A percentile compares a stretch with the other conserved stretches of the same genome.
phyloP scores from a whole-genome alignment of 2,329 filamentous ascomycete genomes.

The Cladophialophora immunda region DNA sequence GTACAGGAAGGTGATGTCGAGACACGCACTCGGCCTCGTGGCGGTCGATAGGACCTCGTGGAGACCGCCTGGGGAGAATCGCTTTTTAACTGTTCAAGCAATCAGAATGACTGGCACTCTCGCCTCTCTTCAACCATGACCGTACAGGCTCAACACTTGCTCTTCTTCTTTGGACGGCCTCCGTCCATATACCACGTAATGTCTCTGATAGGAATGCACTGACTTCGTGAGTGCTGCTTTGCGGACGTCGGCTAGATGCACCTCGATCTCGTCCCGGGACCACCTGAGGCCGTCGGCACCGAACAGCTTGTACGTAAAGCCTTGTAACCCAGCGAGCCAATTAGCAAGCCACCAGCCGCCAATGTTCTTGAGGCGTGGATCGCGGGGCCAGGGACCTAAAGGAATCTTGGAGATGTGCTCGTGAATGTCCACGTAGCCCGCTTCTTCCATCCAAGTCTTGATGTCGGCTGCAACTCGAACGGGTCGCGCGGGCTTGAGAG shows the following conservation, averaged over 20 bases:
- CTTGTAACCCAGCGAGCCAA: constrained; percentile 53
- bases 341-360: constrained; percentile 61
- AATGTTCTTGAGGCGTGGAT: constrained; percentile 56
- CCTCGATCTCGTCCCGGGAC: constrained; percentile 57
- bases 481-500: constrained; percentile 53
- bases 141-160: constrained; percentile 19
- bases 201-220: constrained; percentile 53
- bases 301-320: constrained; percentile 56
- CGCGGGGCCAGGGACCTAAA: constrained; percentile 60
- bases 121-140: constrained; percentile 18
- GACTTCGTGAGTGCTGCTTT: constrained; percentile 51
- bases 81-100: neutral
- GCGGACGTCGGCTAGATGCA: constrained; percentile 55
- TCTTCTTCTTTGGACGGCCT: constrained; percentile 41
- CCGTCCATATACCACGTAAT: constrained; percentile 49
- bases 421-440: constrained; percentile 66
- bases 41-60: neutral
- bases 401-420: constrained; percentile 63
- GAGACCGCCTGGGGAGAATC: neutral
- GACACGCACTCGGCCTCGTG: neutral
- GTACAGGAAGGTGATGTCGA: too few species aligned
- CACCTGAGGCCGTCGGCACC: constrained; percentile 49
- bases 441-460: constrained; percentile 63
- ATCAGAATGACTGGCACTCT: neutral
- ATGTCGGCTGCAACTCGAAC: constrained; percentile 63